A percentile compares a stretch with the other conserved stretches of the same genome.
phyloP scores from a whole-genome alignment of 2,329 filamentous ascomycete genomes.

The Colletotrichum graminicola region DNA sequence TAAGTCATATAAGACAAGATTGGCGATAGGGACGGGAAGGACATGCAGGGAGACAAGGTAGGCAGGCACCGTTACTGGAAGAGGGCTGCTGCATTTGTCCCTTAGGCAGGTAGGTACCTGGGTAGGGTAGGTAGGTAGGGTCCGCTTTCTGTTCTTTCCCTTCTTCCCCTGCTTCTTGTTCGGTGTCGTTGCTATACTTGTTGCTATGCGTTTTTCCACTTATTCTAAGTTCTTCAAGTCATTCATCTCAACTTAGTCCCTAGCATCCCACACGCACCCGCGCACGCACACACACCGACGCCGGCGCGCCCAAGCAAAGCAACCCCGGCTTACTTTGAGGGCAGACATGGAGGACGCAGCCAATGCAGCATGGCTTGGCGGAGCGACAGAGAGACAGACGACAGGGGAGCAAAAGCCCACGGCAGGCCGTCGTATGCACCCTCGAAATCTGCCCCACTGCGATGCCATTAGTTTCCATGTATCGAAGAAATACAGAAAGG shows the following conservation, averaged over 20 bases:
- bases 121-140: too few species aligned
- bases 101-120: neutral
- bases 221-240: slow-evolving; percentile 16
- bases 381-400: slow-evolving; percentile 19
- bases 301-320: slow-evolving; percentile 22
- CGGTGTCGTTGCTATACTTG: neutral
- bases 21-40: neutral
- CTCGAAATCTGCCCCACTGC: slow-evolving; percentile 22
- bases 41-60: neutral
- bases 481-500: slow-evolving; percentile 32
- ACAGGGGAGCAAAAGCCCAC: slow-evolving; percentile 15
- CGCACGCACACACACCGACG: slow-evolving; percentile 5
- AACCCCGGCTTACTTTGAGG: slow-evolving; percentile 10
- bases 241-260: slow-evolving; percentile 35
- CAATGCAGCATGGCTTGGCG: slow-evolving; percentile 30
- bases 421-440: slow-evolving; percentile 26
- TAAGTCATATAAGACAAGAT: neutral
- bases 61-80: slow-evolving; percentile 1
- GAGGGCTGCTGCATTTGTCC: neutral
- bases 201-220: neutral
- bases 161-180: neutral
- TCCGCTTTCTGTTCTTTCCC: neutral
- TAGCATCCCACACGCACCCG: neutral
- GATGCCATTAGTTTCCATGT: slow-evolving; percentile 30
- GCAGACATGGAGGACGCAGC: slow-evolving; percentile 19